A percentile compares a stretch with the other conserved stretches of the same genome.
phyloP scores from a whole-genome alignment of 495 filamentous ascomycete species.

The Penicillium angulare region DNA sequence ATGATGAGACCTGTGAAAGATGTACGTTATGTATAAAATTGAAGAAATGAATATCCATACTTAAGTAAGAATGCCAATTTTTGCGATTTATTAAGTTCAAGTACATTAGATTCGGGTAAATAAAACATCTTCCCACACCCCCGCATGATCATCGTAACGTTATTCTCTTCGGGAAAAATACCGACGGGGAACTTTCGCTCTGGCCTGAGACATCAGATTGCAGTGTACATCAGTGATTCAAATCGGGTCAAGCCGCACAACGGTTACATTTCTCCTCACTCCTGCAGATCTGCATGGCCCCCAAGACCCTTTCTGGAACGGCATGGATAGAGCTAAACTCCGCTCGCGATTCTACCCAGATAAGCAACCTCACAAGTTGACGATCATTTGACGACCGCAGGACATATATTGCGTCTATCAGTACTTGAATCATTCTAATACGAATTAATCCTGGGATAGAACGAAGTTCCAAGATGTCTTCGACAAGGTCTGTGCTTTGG shows the following conservation, averaged over 20 bases:
- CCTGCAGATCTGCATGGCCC: background rate
- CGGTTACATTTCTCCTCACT: conserved; percentile 20
- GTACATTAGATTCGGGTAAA: no score
- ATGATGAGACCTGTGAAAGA: no score
- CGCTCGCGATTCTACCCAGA: no score
- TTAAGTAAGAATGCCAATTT: no score
- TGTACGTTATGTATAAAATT: background rate
- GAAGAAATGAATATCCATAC: no score
- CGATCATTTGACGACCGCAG: no score
- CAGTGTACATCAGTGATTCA: background rate
- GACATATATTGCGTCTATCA: no score
- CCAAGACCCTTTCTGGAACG: background rate
- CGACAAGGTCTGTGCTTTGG: background rate
- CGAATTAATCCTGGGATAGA: background rate
- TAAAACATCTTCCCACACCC: no score
- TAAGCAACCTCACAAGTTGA: no score
- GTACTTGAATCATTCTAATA: no score
- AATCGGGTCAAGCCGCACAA: conserved; percentile 6
- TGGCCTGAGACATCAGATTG: background rate
- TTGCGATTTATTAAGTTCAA: no score
- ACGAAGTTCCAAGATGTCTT: background rate
- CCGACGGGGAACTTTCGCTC: conserved; percentile 1
- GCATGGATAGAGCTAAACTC: background rate
- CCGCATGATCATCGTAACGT: background rate
- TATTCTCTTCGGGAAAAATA: conserved; percentile 8